phyloP scores from a whole-genome alignment of 805 yeast species.

The Zygosaccharomyces rouxii region DNA sequence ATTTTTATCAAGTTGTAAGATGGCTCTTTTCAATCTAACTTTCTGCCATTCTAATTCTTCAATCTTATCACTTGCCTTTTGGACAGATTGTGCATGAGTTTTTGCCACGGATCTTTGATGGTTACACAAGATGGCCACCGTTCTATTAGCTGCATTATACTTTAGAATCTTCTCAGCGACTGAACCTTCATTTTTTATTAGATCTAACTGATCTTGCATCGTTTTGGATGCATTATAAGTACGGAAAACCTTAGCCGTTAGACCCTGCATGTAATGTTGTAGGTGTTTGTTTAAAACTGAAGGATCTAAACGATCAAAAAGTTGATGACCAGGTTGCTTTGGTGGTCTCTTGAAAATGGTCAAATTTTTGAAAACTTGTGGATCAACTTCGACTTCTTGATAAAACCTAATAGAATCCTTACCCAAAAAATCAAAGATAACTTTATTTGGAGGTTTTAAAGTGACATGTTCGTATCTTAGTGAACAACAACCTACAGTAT shows the following conservation, averaged over 20 bases:
- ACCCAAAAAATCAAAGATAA: conserved; percentile 89
- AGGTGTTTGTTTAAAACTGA: conserved; percentile 75
- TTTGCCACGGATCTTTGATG: conserved; percentile 92
- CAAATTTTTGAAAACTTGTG: conserved; percentile 86
- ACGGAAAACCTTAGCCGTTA: conserved; percentile 96
- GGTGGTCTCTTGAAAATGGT: conserved; percentile 84
- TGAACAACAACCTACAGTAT: conserved; percentile 97
- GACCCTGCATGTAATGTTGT: conserved; percentile 85
- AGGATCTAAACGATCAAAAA: conserved; percentile 88
- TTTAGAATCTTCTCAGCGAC: conserved; percentile 81
- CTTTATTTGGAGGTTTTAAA: conserved; percentile 77
- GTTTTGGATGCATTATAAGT: conserved; percentile 94
- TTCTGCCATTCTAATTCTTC: conserved; percentile 84
- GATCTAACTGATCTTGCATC: conserved; percentile 90
- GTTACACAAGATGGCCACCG: conserved; percentile 93
- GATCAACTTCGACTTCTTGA: conserved; percentile 88
- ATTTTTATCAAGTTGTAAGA: conserved; percentile 57
- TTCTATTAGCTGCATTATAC: conserved; percentile 91
- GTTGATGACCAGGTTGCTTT: conserved; percentile 84
- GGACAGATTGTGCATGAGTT: conserved; percentile 75
- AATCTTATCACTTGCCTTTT: conserved; percentile 69
- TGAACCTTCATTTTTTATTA: conserved; percentile 81
- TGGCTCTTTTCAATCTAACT: conserved; percentile 65
- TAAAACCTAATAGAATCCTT: conserved; percentile 89
- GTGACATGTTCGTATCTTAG: conserved; percentile 85